Evolutionary conservation across 805 yeast species (phyloP), one percentile per base, ranked within the genome.

Genomic region (Pichia nanzhaoensis): DNA sequence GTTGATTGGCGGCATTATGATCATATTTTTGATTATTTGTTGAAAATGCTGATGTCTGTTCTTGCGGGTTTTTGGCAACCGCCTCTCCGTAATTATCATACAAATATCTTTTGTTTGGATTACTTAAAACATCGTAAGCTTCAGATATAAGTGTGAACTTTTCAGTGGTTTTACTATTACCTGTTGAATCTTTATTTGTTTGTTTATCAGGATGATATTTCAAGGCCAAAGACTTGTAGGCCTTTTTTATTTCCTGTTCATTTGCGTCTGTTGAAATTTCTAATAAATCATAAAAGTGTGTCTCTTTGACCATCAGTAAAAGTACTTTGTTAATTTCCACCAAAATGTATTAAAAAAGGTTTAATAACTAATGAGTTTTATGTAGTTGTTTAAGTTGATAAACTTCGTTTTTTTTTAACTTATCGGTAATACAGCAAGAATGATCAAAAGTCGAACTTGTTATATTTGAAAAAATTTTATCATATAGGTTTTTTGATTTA

Each of bases 141-240:
- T 72, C 70, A 2, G 82, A 76, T 34, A 83, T 69, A 43, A 73
- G 76, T 62, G 80, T 80, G 64, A 83, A 85, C 49, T 63, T 66
- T 47, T 70, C 72, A 4, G 78, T 75, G 33, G 75, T 67, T 24
- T 65, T 14, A 34, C 33, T 38, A 13, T 39, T 40, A 16, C 45
- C 42, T 66, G 61, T 68, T 71, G 31, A 27, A 20, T 31, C 40
- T 28, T 21, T 28, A 3, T 35, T 6, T 14, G 34, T 28, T 2
- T 77, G 89, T 60, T 88, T 90, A 63, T 89, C 96, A 0, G 96
- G 96, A 64, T 87, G 98, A 56, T 79, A 77, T 50, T 71, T 70
- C 37, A 90, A 70, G n/a, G 97, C 97, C 37, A 84, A 73, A 51
- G 77, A 75, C 50, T 89, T 74, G 64, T 86, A 90, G 0, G 96